Conservation (phyloP, 208 protist genomes). For the Leptomonas seymouri region DNA sequence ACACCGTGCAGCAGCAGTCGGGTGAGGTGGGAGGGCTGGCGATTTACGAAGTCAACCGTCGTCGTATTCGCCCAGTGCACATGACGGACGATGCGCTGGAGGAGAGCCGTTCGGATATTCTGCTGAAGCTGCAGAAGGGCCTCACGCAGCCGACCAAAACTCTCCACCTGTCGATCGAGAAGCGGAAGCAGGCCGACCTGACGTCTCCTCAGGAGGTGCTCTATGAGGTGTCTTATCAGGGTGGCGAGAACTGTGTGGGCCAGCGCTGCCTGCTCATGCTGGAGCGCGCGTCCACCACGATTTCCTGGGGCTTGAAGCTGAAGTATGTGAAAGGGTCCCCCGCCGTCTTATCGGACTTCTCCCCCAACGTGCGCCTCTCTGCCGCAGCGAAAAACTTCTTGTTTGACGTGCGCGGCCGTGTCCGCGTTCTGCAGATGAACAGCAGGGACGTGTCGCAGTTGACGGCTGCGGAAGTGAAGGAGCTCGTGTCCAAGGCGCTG, state of each 20-base stretch:
- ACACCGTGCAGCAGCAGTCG: constrained; percentile 46
- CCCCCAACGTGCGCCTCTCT: constrained; percentile 38
- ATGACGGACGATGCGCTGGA: constrained; percentile 15
- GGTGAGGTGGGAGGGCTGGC: constrained; percentile 27
- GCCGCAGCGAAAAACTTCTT: constrained; percentile 53
- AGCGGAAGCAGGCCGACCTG: constrained; percentile 31
- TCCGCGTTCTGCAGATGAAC: constrained; percentile 53
- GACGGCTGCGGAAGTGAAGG: constrained; percentile 15
- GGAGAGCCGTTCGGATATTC: constrained; percentile 6
- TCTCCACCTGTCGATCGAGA: constrained; percentile 32
- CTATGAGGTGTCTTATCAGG: constrained; percentile 49
- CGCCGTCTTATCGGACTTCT: constrained; percentile 36
- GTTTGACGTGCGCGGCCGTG: constrained; percentile 34
- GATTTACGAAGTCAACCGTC: constrained; percentile 55
- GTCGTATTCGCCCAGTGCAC: constrained; percentile 25
- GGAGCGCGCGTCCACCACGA: constrained; percentile 39
- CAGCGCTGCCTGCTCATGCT: constrained; percentile 64
- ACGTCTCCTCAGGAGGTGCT: constrained; percentile 52
- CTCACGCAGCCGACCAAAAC: constrained; percentile 19
- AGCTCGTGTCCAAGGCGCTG: constrained; percentile 18
- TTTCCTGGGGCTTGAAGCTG: constrained; percentile 62
- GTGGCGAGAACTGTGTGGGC: constrained; percentile 52
- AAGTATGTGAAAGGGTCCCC: background rate
- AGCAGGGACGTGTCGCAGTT: constrained; percentile 29
- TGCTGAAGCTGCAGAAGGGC: constrained; percentile 19